These are phyloP conservation scores for Vachellia collinsii DNA, from an alignment of 306 rosid species.

Conservation along the genomic window DNA sequence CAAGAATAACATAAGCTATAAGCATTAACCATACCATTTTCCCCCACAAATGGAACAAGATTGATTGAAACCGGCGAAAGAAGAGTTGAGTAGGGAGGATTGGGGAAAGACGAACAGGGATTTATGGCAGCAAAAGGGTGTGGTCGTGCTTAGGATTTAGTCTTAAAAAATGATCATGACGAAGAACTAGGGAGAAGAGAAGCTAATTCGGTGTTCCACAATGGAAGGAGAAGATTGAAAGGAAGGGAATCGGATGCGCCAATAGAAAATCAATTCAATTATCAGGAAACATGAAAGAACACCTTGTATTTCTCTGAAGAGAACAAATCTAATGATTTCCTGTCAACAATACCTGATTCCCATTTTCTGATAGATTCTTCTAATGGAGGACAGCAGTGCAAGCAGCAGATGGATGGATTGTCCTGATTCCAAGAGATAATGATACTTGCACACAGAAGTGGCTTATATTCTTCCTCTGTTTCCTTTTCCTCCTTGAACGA, in stretches of 20 bases:
- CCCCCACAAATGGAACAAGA: slow-evolving; percentile 16
- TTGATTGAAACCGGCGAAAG: slow-evolving; percentile 2
- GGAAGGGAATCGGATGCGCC: slow-evolving; percentile 44
- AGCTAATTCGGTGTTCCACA: slow-evolving; percentile 47
- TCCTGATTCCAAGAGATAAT: slow-evolving; percentile 11
- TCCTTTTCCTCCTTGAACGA: slow-evolving; percentile 3
- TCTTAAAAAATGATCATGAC: slow-evolving; percentile 33
- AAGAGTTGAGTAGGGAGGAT: slow-evolving; percentile 1
- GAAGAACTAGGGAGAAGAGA: slow-evolving; percentile 26
- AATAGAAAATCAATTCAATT: slow-evolving; percentile 22
- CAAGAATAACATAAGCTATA: slow-evolving; percentile 19
- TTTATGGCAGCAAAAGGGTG: slow-evolving; percentile 36
- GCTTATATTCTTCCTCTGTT: slow-evolving; percentile 11
- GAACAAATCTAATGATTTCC: slow-evolving; percentile 3
- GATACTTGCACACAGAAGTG: neutral
- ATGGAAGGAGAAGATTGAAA: slow-evolving; percentile 33
- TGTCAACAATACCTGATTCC: slow-evolving; percentile 32
- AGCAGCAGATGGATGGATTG: neutral
- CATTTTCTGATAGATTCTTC: slow-evolving; percentile 35
- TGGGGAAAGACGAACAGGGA: slow-evolving; percentile 16
- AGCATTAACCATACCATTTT: slow-evolving; percentile 40
- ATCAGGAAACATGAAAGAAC: neutral
- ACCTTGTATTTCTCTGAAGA: slow-evolving; percentile 11
- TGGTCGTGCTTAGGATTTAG: slow-evolving; percentile 26
- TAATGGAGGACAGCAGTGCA: slow-evolving; percentile 26